Conservation (phyloP, 2,329 filamentous ascomycete species). For the Aspergillus proliferans region DNA sequence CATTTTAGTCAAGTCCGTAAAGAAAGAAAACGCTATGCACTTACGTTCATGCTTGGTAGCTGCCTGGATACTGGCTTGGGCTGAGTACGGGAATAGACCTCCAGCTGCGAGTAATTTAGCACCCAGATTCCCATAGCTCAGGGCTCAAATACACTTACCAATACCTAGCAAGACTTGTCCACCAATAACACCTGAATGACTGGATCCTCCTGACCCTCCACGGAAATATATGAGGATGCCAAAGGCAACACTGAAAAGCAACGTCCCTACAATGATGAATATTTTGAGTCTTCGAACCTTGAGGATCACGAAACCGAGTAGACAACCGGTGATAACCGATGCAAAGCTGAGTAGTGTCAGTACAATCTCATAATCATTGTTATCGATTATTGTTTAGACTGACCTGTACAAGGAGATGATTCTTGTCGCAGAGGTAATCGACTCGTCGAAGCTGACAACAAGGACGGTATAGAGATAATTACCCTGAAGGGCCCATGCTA, state of each 20-base stretch:
- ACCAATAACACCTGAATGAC: constrained; percentile 54
- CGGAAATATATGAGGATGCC: constrained; percentile 59
- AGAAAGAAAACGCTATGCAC: constrained; percentile 1
- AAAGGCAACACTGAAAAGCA: constrained; percentile 59
- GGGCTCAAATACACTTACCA: constrained; percentile 22
- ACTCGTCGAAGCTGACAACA: constrained; percentile 56
- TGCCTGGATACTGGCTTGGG: constrained; percentile 47
- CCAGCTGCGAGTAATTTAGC: constrained; percentile 34
- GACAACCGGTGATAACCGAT: constrained; percentile 53
- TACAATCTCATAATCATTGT: background rate
- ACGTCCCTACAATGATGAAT: constrained; percentile 58
- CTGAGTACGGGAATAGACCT: constrained; percentile 54
- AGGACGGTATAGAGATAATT: constrained; percentile 61
- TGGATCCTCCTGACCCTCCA: constrained; percentile 41
- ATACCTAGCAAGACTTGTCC: constrained; percentile 58
- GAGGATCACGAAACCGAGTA: constrained; percentile 53
- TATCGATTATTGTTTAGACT: background rate
- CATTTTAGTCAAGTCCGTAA: background rate
- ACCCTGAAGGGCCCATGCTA: constrained; percentile 56
- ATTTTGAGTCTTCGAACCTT: constrained; percentile 55
- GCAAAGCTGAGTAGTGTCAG: constrained; percentile 31
- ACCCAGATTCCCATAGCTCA: background rate
- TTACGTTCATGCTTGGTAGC: constrained; percentile 45
- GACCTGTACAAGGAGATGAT: constrained; percentile 53
- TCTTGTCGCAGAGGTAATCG: constrained; percentile 51